Percentiles rank a stretch among this genome's conserved stretches.
These are phyloP conservation scores for Trypanosoma avium DNA, from an alignment of 208 protist species.

Conservation along the genomic window DNA sequence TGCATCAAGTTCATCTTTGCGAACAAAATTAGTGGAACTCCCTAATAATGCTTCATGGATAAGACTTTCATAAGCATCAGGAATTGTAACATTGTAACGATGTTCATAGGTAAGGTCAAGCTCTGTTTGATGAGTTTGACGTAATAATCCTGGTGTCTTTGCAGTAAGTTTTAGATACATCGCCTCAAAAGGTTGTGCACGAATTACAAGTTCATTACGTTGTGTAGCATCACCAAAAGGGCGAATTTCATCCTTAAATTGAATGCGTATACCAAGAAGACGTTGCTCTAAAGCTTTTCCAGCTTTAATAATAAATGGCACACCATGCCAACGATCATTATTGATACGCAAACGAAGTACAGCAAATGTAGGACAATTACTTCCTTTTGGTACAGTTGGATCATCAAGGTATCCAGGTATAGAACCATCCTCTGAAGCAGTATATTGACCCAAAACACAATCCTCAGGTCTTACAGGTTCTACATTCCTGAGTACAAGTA, in stretches of 20 bases:
- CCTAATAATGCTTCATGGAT: constrained; percentile 86
- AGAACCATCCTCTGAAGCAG: constrained; percentile 61
- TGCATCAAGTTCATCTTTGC: constrained; percentile 90
- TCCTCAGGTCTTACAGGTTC: constrained; percentile 58
- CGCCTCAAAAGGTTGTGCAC: constrained; percentile 90
- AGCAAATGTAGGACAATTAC: constrained; percentile 90
- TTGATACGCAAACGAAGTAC: constrained; percentile 82
- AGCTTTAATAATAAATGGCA: constrained; percentile 92
- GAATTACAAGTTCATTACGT: constrained; percentile 93
- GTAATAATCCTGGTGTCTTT: constrained; percentile 81
- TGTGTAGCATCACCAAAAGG: constrained; percentile 74
- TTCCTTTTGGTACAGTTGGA: constrained; percentile 67
- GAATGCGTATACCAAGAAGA: constrained; percentile 79
- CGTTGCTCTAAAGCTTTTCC: constrained; percentile 91
- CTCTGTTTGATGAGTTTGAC: constrained; percentile 84
- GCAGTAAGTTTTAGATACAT: constrained; percentile 93
- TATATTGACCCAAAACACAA: constrained; percentile 93
- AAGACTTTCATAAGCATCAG: constrained; percentile 91
- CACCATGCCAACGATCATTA: constrained; percentile 93
- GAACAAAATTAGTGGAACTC: constrained; percentile 90
- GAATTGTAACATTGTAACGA: constrained; percentile 78
- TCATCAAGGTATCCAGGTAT: constrained; percentile 91
- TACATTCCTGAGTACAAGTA: constrained; percentile 79
- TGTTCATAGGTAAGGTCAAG: constrained; percentile 88
- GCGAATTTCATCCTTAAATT: constrained; percentile 88